phyloP scores from a whole-genome alignment of 805 yeast species.

The Candida incommunis region DNA sequence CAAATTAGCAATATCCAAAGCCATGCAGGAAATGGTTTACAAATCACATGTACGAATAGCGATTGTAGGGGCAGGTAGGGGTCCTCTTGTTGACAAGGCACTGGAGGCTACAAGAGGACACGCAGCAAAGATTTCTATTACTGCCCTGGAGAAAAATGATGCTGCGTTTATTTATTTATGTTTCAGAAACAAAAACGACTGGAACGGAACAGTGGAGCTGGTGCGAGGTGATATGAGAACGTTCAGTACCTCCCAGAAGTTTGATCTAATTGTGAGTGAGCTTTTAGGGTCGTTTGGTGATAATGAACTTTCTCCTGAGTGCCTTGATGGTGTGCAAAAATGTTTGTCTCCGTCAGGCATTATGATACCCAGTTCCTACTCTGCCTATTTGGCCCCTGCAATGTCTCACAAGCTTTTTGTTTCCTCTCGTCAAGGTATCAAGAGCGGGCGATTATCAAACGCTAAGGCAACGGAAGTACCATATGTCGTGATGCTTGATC shows the following conservation, averaged over 20 bases:
- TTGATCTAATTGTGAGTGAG: constrained; percentile 62
- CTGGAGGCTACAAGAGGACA: constrained; percentile 26
- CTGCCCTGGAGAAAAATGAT: constrained; percentile 62
- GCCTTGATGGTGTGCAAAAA: constrained; percentile 33
- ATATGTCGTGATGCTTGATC: constrained; percentile 29
- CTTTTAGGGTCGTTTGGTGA: constrained; percentile 86
- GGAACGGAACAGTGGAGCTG: constrained; percentile 41
- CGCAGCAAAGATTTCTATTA: constrained; percentile 19
- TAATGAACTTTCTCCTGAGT: constrained; percentile 81
- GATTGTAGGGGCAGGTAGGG: constrained; percentile 81
- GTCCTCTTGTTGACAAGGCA: constrained; percentile 54
- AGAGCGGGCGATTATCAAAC: constrained; percentile 9
- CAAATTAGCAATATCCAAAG: constrained; percentile 45
- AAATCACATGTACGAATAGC: constrained; percentile 22
- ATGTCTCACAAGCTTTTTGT: constrained; percentile 38
- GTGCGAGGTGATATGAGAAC: constrained; percentile 44
- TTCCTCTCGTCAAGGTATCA: constrained; percentile 11
- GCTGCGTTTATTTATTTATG: constrained; percentile 39
- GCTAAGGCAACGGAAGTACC: constrained; percentile 17
- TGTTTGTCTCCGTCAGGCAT: constrained; percentile 32
- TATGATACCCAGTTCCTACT: constrained; percentile 48
- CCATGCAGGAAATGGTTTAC: constrained; percentile 25
- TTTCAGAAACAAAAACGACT: constrained; percentile 33
- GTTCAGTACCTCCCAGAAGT: constrained; percentile 28
- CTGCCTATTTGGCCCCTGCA: constrained; percentile 53